Base-by-base conservation (phyloP, 306 rosid genomes). In the Castanospermum australe region DNA sequence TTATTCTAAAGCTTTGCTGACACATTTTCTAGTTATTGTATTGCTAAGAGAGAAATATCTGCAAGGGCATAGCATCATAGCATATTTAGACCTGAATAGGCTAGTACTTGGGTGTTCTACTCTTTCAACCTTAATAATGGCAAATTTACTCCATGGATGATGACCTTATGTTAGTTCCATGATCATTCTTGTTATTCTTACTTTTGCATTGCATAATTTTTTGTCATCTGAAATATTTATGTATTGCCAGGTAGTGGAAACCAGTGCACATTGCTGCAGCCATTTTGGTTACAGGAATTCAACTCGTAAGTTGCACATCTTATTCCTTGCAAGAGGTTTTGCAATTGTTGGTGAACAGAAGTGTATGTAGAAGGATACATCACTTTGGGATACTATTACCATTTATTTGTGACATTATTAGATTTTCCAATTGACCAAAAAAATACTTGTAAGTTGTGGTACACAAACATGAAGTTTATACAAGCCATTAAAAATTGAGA, bases 241-340 rank as follows among this genome's bases (percentile, higher is more conserved):
- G 71, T 48, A 20, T 61, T 62, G 47, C 33, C 81, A 93, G 96
- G 91, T 87, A n/a, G 79, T 89, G 83, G 88, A 83, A 73, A 73
- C 88, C 38, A 85, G 89, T 64, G 72, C 87, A 3, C 88, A 81
- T 75, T 91, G 88, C 83, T 35, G 81, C 44, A 68, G 38, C 7
- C 90, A 85, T 75, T 91, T 93, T 39, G 98, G 90, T 73, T 88
- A 48, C 83, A 66, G 52, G 12, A 81, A 38, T 20, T 79, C 87
- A 48, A 62, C 89, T 32, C 82, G 98, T 93, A 87, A 83, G 97
- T 71, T 59, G 14, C 41, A 6, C 39, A 36, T 61, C 69, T 42
- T 84, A 13, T 39, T 51, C 65, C n/a, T 63, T 20, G 22, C 54
- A 21, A 22, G 8, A 39, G 18, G 17, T 39, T 78, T 12, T 28